Evolutionary conservation across 805 yeast species (phyloP).

Genomic region (Wickerhamiella brachini): DNA sequence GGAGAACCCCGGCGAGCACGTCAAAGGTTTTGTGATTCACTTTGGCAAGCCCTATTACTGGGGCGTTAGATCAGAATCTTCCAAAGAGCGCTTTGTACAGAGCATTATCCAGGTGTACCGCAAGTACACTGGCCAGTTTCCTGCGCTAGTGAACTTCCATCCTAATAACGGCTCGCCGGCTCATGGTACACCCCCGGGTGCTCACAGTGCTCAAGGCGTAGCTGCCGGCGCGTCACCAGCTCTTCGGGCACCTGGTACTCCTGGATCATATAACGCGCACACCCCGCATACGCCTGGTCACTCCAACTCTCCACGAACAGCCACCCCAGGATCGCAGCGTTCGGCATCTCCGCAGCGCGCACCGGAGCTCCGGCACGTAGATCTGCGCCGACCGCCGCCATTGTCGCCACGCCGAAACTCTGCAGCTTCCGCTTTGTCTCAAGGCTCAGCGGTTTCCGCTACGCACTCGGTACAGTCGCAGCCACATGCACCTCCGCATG

Average conservation of each 20-base stretch:
- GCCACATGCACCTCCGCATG: neutral
- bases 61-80: constrained; percentile 49
- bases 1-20: constrained; percentile 32
- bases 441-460: no score
- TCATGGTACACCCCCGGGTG: neutral
- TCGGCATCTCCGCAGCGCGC: neutral
- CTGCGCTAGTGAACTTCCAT: neutral
- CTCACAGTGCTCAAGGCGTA: neutral
- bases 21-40: constrained; percentile 32
- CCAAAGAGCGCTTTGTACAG: constrained; percentile 43
- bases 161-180: neutral
- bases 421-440: neutral
- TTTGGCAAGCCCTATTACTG: constrained; percentile 76
- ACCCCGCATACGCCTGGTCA: no score
- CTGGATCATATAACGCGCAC: neutral
- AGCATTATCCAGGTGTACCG: constrained; percentile 39
- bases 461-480: no score
- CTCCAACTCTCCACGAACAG: no score
- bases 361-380: neutral
- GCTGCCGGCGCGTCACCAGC: no score
- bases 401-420: neutral
- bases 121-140: constrained; percentile 24
- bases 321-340: neutral
- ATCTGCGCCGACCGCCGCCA: constrained; percentile 1
- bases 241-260: neutral